These are phyloP conservation scores for Annulohypoxylon moriforme DNA, from an alignment of 495 filamentous ascomycete species.

Conservation along the genomic window DNA sequence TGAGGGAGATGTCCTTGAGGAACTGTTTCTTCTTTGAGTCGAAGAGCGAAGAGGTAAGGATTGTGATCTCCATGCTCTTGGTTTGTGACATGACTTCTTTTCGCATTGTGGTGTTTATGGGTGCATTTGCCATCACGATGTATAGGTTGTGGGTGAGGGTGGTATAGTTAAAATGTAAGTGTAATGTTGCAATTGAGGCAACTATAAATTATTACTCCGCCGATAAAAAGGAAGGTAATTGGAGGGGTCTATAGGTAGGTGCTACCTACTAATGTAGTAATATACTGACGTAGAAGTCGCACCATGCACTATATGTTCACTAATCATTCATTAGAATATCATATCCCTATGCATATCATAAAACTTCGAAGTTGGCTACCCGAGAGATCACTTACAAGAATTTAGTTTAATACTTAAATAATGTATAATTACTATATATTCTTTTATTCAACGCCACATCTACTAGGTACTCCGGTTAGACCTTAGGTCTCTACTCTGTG, in stretches of 20 bases:
- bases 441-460: neutral
- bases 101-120: conserved; percentile 1
- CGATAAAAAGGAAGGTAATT: neutral
- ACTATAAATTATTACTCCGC: neutral
- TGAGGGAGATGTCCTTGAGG: conserved; percentile 55
- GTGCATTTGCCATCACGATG: neutral
- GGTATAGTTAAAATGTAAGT: neutral
- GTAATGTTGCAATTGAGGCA: neutral
- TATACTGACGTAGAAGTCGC: neutral
- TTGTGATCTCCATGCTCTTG: conserved; percentile 36
- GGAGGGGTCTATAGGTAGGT: too few species aligned
- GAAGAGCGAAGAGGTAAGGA: conserved; percentile 63
- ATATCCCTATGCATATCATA: neutral
- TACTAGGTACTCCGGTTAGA: neutral
- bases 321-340: neutral
- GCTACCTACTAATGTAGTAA: neutral
- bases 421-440: neutral
- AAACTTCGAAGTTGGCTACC: neutral
- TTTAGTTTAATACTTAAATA: too few species aligned
- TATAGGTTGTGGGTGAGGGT: neutral
- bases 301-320: neutral
- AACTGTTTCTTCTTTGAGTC: conserved; percentile 61
- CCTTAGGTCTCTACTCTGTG: neutral
- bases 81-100: conserved; percentile 13
- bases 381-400: too few species aligned